These are phyloP conservation scores for Ophidiomyces ophidiicola DNA, from an alignment of 2,329 filamentous ascomycete species.

Conservation along the genomic window DNA sequence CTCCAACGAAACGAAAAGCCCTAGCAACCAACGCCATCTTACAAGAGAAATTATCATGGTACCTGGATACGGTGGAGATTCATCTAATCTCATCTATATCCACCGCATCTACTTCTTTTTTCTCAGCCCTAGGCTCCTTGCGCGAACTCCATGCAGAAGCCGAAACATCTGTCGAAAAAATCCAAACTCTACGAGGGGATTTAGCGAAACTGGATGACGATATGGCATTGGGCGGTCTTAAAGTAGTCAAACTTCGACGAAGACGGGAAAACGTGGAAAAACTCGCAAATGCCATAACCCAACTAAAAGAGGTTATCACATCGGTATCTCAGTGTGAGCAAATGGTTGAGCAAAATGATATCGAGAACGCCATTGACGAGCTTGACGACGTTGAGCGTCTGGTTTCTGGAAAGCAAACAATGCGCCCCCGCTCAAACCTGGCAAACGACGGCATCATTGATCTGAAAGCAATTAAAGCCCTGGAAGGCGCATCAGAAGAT, in stretches of 20 bases:
- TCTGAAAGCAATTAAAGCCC: slow-evolving; percentile 61
- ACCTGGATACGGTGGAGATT: slow-evolving; percentile 98
- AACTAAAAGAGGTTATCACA: slow-evolving; percentile 67
- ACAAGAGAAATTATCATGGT: slow-evolving; percentile 98
- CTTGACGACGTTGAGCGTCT: slow-evolving; percentile 69
- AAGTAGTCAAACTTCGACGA: slow-evolving; percentile 71
- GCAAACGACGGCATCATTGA: slow-evolving; percentile 45
- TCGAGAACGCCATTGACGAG: slow-evolving; percentile 65
- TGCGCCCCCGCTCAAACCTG: slow-evolving; percentile 21
- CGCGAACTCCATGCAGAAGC: slow-evolving; percentile 86
- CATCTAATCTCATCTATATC: slow-evolving; percentile 95
- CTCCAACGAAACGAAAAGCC: slow-evolving; percentile 51
- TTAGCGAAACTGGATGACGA: slow-evolving; percentile 71
- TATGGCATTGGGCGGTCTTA: slow-evolving; percentile 71
- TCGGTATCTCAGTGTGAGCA: slow-evolving; percentile 65
- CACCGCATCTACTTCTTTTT: slow-evolving; percentile 89
- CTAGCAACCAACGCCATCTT: slow-evolving; percentile 92
- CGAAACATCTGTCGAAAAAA: slow-evolving; percentile 76
- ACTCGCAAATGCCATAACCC: slow-evolving; percentile 68
- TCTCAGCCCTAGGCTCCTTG: slow-evolving; percentile 80
- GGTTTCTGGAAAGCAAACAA: slow-evolving; percentile 56
- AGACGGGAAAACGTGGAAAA: slow-evolving; percentile 74
- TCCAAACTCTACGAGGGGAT: slow-evolving; percentile 68
- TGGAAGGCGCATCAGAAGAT: slow-evolving; percentile 69
- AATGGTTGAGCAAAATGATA: slow-evolving; percentile 68